Base-by-base conservation (phyloP, 2,329 filamentous ascomycete species). In the Hypoxylon sp. region DNA sequence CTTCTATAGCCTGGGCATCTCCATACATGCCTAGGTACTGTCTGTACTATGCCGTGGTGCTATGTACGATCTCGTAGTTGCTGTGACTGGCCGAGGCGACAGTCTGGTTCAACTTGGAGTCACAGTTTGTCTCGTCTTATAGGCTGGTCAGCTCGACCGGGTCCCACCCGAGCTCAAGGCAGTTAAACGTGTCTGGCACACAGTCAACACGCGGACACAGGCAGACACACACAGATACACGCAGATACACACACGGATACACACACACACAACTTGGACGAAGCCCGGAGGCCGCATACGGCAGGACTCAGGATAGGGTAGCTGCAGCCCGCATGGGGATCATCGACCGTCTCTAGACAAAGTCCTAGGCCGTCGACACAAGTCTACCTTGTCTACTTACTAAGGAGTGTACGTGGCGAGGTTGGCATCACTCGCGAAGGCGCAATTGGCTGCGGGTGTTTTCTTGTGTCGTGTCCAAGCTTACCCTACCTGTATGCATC, bases 181-280 rank as follows among this genome's bases (percentile, higher is more conserved):
- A 64, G 55, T 51, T n/a, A 60, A 43, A 64, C 61, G 61, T 61
- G 58, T 64, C 61, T 61, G 31, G n/a, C n/a, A n/a, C n/a, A n/a
- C n/a, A n/a, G n/a, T n/a, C n/a, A n/a, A n/a, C n/a, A n/a, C n/a
- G n/a, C n/a, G n/a, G n/a, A n/a, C n/a, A n/a, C n/a, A n/a, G n/a
- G n/a, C n/a, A n/a, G n/a, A n/a, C n/a, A n/a, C n/a, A n/a, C n/a
- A n/a, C n/a, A n/a, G n/a, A n/a, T n/a, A n/a, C n/a, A n/a, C n/a
- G n/a, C n/a, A n/a, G n/a, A n/a, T n/a, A n/a, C n/a, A n/a, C n/a
- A n/a, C n/a, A n/a, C n/a, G n/a, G n/a, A n/a, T n/a, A n/a, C n/a
- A n/a, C n/a, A 35, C 31, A 35, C 31, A 35, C 51, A 55, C 50
- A 48, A 37, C 54, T 57, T 61, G 51, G n/a, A 58, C 58, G 61